Evolutionary conservation across 2,329 filamentous ascomycete species (phyloP), one percentile per base, ranked within the genome.

Genomic region (Stachybotrys elegans): DNA sequence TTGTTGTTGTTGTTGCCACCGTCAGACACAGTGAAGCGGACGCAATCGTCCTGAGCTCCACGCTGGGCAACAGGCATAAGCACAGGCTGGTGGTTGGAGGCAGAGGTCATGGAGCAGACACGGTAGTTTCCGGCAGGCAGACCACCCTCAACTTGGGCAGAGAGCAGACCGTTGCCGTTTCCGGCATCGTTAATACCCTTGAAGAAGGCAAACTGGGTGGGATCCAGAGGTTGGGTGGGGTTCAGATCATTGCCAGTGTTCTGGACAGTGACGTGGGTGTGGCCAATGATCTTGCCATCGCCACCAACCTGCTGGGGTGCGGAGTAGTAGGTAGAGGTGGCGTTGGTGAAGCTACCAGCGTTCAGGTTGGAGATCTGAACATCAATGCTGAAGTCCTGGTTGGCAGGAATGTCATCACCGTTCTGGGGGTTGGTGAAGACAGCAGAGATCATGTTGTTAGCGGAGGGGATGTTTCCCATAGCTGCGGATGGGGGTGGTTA

Each of bases 1-100:
- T 45, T 50, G 23, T 49, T 50, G 37, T 54, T 50, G n/a, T 46
- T 46, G 5, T 47, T 44, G 13, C 47, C 48, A 35, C 54, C 49
- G 14, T 49, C 54, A 2, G 55, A 60, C n/a, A 81, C 78, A 36
- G 71, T 76, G 56, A 83, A 79, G 55, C 78, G 78, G 41, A 73
- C 66, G 58, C 81, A 84, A 58, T 84, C 81, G 54, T 85, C 81
- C 59, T 84, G 80, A 37, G 77, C 70, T 62, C 81, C 81, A 61
- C 81, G 77, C 65, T 84, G 81, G 44, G 81, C 81, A 43, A 84
- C 75, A 42, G 80, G 79, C 79, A 83, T 83, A 43, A 82, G 57
- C 9, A 83, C 78, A 45, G 79, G 78, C 66, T 84, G 79, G 57
- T 85, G 81, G 69, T 84, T 85, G 52, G 78, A 67, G n/a, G 81